Conservation (phyloP, 1,284 basidiomycete genomes). For the Tausonia pullulans region DNA sequence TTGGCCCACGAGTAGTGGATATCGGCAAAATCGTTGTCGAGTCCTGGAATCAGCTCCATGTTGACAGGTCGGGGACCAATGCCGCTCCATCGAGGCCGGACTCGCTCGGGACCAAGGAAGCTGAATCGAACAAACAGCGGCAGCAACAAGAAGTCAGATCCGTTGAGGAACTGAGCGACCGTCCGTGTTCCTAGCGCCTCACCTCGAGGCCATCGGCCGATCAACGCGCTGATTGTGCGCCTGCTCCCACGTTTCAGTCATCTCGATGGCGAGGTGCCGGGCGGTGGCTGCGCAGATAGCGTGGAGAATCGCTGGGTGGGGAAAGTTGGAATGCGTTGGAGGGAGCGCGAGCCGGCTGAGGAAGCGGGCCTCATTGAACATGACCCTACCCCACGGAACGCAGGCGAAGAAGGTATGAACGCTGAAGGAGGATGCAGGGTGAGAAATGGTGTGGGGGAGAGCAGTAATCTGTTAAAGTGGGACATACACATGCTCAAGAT, state of each 20-base stretch:
- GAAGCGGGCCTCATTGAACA: constrained; percentile 67
- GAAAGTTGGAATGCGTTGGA: constrained; percentile 62
- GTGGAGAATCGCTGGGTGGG: constrained; percentile 68
- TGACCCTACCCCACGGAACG: constrained; percentile 66
- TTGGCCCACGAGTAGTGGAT: neutral
- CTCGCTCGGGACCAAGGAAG: too few relatives aligned
- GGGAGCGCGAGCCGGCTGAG: constrained; percentile 58
- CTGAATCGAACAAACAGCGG: too few relatives aligned
- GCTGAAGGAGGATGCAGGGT: constrained; percentile 33
- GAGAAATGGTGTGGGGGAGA: neutral
- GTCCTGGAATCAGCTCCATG: neutral
- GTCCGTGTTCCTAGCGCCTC: too few relatives aligned
- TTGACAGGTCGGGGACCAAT: neutral
- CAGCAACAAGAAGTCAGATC: too few relatives aligned
- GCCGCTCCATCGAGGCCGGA: too few relatives aligned
- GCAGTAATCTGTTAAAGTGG: neutral
- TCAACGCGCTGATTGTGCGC: too few relatives aligned
- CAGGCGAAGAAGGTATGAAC: constrained; percentile 69
- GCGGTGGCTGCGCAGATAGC: constrained; percentile 42
- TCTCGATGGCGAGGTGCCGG: neutral
- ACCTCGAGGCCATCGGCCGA: too few relatives aligned
- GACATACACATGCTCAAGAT: neutral
- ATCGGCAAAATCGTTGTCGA: neutral
- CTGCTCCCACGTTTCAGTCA: too few relatives aligned
- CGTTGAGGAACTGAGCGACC: too few relatives aligned